Evolutionary conservation across 2,329 filamentous ascomycete species (phyloP).

Genomic region (Penicillium sclerotigenum): DNA sequence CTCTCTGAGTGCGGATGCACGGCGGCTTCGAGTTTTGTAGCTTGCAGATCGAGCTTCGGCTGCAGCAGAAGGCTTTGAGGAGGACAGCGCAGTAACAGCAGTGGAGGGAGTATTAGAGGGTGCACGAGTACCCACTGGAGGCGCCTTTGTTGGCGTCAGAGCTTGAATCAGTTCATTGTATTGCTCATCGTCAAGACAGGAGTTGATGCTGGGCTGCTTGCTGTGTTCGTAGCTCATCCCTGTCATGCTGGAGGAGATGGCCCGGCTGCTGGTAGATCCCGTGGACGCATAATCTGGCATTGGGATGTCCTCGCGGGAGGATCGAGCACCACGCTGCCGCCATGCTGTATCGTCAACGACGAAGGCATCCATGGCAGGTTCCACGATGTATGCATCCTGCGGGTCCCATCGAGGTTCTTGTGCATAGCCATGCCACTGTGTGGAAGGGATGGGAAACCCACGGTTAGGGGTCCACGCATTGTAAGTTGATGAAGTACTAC

Average conservation of each 20-base stretch:
- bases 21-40: constrained; percentile 21
- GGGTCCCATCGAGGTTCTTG: constrained; percentile 29
- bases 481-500: constrained; percentile 17
- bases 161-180: constrained; percentile 38
- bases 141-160: constrained; percentile 36
- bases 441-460: constrained; percentile 29
- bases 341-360: constrained; percentile 27
- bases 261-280: constrained; percentile 38
- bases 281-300: constrained; percentile 50
- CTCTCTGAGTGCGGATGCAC: constrained; percentile 27
- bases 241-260: constrained; percentile 39
- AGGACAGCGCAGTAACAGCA: constrained; percentile 17
- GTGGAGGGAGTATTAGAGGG: constrained; percentile 32
- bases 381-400: constrained; percentile 31
- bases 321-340: constrained; percentile 33
- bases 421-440: constrained; percentile 23
- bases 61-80: constrained; percentile 29
- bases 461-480: constrained; percentile 30
- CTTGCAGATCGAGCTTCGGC: constrained; percentile 29
- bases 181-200: constrained; percentile 37
- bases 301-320: constrained; percentile 45
- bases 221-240: constrained; percentile 44
- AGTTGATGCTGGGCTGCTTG: constrained; percentile 37
- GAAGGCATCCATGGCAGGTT: constrained; percentile 44
- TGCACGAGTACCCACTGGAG: constrained; percentile 26